Percentiles rank a stretch among this genome's conserved stretches.
Evolutionary conservation across 164 flowering plant species (phyloP).

Genomic region (Dillenia turbinata): DNA sequence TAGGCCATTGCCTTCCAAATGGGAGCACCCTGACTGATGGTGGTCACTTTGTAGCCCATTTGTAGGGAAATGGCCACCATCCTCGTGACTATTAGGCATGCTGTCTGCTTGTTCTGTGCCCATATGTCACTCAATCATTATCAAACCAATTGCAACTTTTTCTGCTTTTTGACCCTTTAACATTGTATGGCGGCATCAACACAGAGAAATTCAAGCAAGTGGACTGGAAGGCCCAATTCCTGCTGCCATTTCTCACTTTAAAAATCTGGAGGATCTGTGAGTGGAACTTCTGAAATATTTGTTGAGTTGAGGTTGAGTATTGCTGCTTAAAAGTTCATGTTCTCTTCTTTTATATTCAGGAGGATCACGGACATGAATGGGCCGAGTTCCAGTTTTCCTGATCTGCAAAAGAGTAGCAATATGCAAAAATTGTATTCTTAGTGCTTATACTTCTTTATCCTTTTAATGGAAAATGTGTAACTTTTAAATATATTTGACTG

Average conservation of each 20-base stretch:
- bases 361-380: slow-evolving; percentile 36
- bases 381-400: slow-evolving; percentile 23
- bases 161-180: not conserved
- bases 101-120: no score
- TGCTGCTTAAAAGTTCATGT: no score
- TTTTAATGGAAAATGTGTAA: not conserved
- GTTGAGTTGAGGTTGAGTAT: no score
- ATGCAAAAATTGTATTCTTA: slow-evolving; percentile 29
- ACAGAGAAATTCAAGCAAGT: slow-evolving; percentile 25
- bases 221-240: slow-evolving; percentile 31
- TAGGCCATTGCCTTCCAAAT: no score
- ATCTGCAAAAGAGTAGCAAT: not conserved
- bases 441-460: not conserved
- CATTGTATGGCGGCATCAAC: not conserved
- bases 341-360: slow-evolving; percentile 13
- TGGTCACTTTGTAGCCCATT: no score
- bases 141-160: not conserved
- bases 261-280: slow-evolving; percentile 26
- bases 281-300: slow-evolving; percentile 5
- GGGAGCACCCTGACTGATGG: no score
- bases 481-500: not conserved
- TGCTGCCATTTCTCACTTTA: slow-evolving; percentile 19
- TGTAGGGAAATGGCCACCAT: not conserved
- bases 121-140: no score
- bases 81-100: no score